A percentile compares a stretch with the other conserved stretches of the same genome.
phyloP scores from a whole-genome alignment of 2,329 filamentous ascomycete genomes.

The Trichoderma semiorbis region DNA sequence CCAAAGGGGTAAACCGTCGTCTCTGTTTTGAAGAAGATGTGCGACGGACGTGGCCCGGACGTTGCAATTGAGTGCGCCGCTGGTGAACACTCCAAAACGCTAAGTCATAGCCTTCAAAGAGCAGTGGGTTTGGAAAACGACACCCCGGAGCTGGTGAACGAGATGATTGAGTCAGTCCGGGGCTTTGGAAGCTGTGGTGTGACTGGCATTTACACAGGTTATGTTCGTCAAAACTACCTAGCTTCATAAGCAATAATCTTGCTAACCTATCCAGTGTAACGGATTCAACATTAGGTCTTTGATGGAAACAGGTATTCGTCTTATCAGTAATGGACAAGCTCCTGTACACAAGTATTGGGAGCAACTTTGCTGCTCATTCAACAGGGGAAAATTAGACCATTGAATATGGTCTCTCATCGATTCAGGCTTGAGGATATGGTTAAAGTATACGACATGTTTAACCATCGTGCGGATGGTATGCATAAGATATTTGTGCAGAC shows the following conservation, averaged over 20 bases:
- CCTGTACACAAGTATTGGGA: neutral
- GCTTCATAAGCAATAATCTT: neutral
- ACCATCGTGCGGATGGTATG: neutral
- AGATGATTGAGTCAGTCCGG: neutral
- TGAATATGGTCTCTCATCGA: neutral
- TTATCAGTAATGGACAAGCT: neutral
- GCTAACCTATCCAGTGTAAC: neutral
- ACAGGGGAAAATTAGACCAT: neutral
- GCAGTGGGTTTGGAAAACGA: neutral
- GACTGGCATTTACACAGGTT: neutral
- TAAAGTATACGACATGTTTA: neutral
- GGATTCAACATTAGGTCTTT: neutral
- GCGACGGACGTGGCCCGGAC: neutral
- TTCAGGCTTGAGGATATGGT: neutral
- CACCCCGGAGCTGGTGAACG: neutral
- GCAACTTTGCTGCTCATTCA: neutral
- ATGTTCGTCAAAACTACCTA: neutral
- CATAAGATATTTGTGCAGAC: neutral
- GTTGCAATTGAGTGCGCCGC: neutral
- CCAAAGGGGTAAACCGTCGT: neutral
- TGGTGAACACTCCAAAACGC: neutral
- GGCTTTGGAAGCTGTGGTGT: neutral
- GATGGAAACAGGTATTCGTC: neutral
- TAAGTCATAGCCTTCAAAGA: neutral
- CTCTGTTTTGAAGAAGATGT: neutral